Evolutionary conservation across 129 eudicot species (phyloP), one percentile per base, ranked within the genome.

Genomic region (Centella asiatica): DNA sequence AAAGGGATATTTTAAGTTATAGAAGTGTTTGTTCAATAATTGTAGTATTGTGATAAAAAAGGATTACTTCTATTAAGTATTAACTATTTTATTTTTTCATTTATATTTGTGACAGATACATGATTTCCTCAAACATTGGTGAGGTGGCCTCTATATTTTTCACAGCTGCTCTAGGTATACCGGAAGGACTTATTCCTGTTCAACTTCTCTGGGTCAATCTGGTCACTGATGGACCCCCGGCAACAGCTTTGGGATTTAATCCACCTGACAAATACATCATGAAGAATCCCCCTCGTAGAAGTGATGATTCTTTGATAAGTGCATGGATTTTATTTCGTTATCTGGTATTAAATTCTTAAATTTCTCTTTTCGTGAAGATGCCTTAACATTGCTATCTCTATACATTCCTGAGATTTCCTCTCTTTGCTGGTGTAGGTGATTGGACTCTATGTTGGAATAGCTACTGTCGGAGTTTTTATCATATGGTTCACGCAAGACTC

Each of bases 131-230:
- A 27, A 88, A 88, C 57, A 80, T 88, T 14, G 96, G 96, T 19
- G 96, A 88, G 83, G 96, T 88, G 20, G 87, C 83, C 40, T 84
- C 81, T 18, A 88, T 88, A 69, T 88, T 88, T 64, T 44, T 88
- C 65, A 84, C 96, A 13, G 94, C 96, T 68, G 94, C 96, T 22
- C 72, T 88, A 6, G 96, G 96, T 24, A 81, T 88, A 71, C 96
- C 96, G 15, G 96, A 88, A 65, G 90, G 96, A 45, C 27, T 88
- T 72, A 84, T 88, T 66, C 96, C 96, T 4, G 96, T 88, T 52
- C 96, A 88, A 77, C 94, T 88, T 69, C 80, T 88, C 42, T 88
- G 96, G 96, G 96, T 88, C 69, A 88, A 88, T 74, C 74, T 88
- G 23, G 96, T 88, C 31, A 88, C 94, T 4, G 96, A 88, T 75